Evolutionary conservation across 164 flowering plant species (phyloP).

Genomic region (Tetracentron sinense): DNA sequence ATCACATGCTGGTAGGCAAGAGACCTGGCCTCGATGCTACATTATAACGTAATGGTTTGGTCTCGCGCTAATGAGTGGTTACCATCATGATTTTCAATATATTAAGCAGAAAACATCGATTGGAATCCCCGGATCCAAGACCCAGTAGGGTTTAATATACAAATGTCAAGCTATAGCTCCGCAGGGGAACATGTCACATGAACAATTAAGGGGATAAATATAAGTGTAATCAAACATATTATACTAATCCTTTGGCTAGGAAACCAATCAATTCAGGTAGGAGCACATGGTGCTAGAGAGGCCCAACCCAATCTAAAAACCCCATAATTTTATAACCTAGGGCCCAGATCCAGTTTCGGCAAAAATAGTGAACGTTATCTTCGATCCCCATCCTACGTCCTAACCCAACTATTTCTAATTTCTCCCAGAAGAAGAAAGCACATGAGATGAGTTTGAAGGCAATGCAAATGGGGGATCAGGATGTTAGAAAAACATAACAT

Average conservation of each 20-base stretch:
- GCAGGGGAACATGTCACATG: slow-evolving; percentile 8
- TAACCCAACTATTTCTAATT: too few relatives aligned
- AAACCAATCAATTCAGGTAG: slow-evolving; percentile 10
- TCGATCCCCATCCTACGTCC: too few relatives aligned
- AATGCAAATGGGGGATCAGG: too few relatives aligned
- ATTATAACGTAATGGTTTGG: background rate
- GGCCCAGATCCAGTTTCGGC: slow-evolving; percentile 8
- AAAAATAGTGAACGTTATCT: too few relatives aligned
- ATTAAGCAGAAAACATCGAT: background rate
- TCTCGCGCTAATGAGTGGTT: background rate
- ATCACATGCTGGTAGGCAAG: too few relatives aligned
- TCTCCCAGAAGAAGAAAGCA: too few relatives aligned
- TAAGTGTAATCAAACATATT: background rate
- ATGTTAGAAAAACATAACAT: too few relatives aligned
- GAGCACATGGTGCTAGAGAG: slow-evolving; percentile 11
- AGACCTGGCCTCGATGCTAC: background rate
- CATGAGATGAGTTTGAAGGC: too few relatives aligned
- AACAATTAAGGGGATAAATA: background rate
- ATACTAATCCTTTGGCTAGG: background rate
- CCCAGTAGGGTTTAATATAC: background rate
- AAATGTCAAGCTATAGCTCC: background rate
- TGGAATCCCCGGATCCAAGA: slow-evolving; percentile 10
- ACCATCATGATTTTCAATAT: background rate
- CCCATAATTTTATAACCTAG: slow-evolving; percentile 4
- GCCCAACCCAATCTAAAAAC: background rate